Percentiles rank a stretch among this genome's conserved stretches.
Conservation (phyloP, 2,329 filamentous ascomycete genomes). For the Microcera coccophila region DNA sequence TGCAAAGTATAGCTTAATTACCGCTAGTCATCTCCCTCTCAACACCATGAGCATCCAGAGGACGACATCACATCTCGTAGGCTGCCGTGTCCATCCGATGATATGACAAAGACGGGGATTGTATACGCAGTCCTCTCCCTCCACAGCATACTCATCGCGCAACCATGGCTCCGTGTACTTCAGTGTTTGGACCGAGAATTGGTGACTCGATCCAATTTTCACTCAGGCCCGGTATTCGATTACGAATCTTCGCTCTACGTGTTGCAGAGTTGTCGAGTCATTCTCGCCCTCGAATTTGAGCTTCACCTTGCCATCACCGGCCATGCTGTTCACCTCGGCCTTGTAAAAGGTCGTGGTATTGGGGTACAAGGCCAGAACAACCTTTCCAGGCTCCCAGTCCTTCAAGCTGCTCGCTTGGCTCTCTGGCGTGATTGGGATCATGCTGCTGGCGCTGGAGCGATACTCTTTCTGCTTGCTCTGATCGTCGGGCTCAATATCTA, state of each 20-base stretch:
- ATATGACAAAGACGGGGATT: no score
- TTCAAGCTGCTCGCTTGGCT: constrained; percentile 47
- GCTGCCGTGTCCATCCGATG: no score
- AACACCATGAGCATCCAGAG: no score
- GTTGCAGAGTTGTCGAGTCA: constrained; percentile 67
- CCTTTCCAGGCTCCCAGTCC: constrained; percentile 63
- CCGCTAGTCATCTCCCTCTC: no score
- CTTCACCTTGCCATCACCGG: constrained; percentile 53
- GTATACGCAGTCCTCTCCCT: no score
- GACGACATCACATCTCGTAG: no score
- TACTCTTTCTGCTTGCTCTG: constrained; percentile 64
- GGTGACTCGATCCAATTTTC: background rate
- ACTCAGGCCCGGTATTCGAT: constrained; percentile 54
- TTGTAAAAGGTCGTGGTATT: constrained; percentile 84
- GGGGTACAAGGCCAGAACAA: constrained; percentile 74
- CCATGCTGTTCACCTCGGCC: constrained; percentile 72
- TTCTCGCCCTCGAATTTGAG: constrained; percentile 79
- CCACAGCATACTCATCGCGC: no score
- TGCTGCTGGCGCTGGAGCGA: constrained; percentile 66
- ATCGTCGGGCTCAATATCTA: constrained; percentile 74
- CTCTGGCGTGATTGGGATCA: constrained; percentile 69
- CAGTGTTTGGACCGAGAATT: no score
- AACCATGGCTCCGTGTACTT: no score
- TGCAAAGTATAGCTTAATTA: no score
- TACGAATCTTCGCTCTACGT: constrained; percentile 72